These are phyloP conservation scores for Sonneratia caseolaris DNA, from an alignment of 345 rosid genomes.

Conservation along the genomic window DNA sequence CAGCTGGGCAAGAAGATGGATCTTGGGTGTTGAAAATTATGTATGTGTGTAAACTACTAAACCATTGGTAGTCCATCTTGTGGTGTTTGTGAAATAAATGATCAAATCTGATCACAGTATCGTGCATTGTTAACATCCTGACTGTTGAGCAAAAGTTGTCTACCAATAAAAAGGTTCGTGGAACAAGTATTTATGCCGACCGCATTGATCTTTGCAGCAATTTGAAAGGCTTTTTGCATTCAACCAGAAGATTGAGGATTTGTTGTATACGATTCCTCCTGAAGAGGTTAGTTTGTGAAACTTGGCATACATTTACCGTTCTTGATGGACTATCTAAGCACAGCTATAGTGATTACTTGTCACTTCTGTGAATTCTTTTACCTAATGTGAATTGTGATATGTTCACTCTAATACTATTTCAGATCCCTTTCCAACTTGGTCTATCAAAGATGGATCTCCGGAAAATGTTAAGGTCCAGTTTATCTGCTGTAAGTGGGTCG, in stretches of 20 bases:
- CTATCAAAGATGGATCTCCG: slow-evolving; percentile 83
- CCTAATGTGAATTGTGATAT: background rate
- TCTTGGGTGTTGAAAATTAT: background rate
- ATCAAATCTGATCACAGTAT: background rate
- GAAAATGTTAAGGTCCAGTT: slow-evolving; percentile 70
- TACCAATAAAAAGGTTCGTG: no score
- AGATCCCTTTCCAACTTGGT: slow-evolving; percentile 93
- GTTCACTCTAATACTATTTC: slow-evolving; percentile 15
- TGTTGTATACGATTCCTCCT: slow-evolving; percentile 86
- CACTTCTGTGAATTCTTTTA: background rate
- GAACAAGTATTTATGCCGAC: background rate
- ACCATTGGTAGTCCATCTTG: background rate
- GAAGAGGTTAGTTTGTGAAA: slow-evolving; percentile 65
- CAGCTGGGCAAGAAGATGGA: no score
- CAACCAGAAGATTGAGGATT: slow-evolving; percentile 81
- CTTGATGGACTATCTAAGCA: background rate
- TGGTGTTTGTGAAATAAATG: background rate
- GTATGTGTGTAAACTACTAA: background rate
- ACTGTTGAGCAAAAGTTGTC: no score
- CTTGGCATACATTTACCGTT: slow-evolving; percentile 2
- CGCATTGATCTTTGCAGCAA: slow-evolving; percentile 49
- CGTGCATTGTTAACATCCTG: background rate
- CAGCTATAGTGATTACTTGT: background rate
- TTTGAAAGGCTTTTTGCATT: slow-evolving; percentile 91
- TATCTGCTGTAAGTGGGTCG: slow-evolving; percentile 64